A percentile compares a stretch with the other conserved stretches of the same genome.
These are phyloP conservation scores for Corchorus olitorius DNA, from an alignment of 345 rosid genomes.

Conservation along the genomic window DNA sequence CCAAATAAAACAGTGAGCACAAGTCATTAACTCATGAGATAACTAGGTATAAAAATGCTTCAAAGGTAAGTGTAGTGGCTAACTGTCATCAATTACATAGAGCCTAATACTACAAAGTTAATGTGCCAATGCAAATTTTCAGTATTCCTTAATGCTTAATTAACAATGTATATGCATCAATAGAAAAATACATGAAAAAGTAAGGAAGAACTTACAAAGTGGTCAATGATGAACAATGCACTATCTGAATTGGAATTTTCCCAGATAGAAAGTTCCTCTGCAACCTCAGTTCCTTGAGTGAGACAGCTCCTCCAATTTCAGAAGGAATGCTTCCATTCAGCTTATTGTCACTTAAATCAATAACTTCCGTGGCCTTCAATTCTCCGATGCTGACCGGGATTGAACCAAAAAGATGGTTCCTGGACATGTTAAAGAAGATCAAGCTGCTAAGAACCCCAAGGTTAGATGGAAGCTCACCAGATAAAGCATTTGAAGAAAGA, in stretches of 20 bases:
- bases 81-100: not conserved
- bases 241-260: slow-evolving; percentile 59
- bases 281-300: slow-evolving; percentile 57
- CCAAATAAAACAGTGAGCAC: no score
- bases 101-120: not conserved
- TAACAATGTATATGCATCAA: not conserved
- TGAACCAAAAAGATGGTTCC: slow-evolving; percentile 61
- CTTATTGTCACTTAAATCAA: slow-evolving; percentile 74
- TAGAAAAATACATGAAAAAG: slow-evolving; percentile 14
- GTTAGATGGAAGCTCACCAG: slow-evolving; percentile 62
- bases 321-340: slow-evolving; percentile 75
- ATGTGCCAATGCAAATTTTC: not conserved
- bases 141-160: not conserved
- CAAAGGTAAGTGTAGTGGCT: not conserved
- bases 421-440: slow-evolving; percentile 65
- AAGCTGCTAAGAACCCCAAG: slow-evolving; percentile 57
- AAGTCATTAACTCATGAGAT: not conserved
- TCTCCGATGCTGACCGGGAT: slow-evolving; percentile 64
- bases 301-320: slow-evolving; percentile 64
- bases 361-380: slow-evolving; percentile 39
- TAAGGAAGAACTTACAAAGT: slow-evolving; percentile 58
- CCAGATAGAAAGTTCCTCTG: slow-evolving; percentile 70
- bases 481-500: slow-evolving; percentile 69
- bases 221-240: slow-evolving; percentile 58
- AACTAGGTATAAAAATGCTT: not conserved